A percentile compares a stretch with the other conserved stretches of the same genome.
Evolutionary conservation across 164 flowering plant species (phyloP).

Genomic region (Vitis vinifera): ASM3070453v1 NC_081815.1:6462001-6462500

Average conservation of each 20-base stretch:
- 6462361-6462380: constrained; percentile 52
- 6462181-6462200: background rate
- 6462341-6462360: constrained; percentile 62
- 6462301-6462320: constrained; percentile 39
- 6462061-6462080: constrained; percentile 9
- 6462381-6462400: constrained; percentile 68
- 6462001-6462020: background rate
- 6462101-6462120: background rate
- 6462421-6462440: constrained; percentile 89
- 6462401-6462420: constrained; percentile 91
- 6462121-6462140: background rate
- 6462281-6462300: constrained; percentile 8
- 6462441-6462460: constrained; percentile 91
- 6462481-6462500: constrained; percentile 97
- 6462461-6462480: constrained; percentile 99
- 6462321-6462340: constrained; percentile 58
- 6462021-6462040: background rate
- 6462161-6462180: background rate
- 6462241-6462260: background rate
- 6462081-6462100: background rate
- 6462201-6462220: background rate
- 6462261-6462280: background rate
- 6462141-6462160: too few relatives aligned
- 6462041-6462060: background rate
- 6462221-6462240: background rate